phyloP scores from a whole-genome alignment of 208 protist species.

The Trypanosoma theileri region DNA sequence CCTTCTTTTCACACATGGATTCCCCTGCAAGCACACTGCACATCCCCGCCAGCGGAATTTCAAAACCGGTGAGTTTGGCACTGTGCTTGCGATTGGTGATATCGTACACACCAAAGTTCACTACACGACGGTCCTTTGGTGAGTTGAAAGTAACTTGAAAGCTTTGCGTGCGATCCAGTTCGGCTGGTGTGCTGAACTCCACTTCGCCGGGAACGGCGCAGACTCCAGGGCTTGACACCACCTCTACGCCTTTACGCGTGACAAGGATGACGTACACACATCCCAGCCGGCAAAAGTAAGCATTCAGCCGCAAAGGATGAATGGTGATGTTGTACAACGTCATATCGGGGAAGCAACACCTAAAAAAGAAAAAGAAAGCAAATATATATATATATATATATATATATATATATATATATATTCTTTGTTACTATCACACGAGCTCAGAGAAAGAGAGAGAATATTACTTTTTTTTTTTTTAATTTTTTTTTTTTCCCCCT shows the following conservation, averaged over 20 bases:
- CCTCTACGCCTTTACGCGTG: constrained; percentile 69
- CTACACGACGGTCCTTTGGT: constrained; percentile 71
- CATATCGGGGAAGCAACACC: constrained; percentile 30
- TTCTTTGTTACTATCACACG: too few relatives aligned
- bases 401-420: constrained; percentile 9
- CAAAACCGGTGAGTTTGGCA: constrained; percentile 81
- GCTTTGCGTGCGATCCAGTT: constrained; percentile 38
- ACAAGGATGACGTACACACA: constrained; percentile 72
- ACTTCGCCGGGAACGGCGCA: constrained; percentile 69
- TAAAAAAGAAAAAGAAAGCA: too few relatives aligned
- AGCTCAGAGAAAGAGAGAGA: too few relatives aligned
- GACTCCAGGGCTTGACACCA: constrained; percentile 59
- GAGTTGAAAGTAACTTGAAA: constrained; percentile 82
- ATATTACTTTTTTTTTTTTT: not conserved
- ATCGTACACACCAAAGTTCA: constrained; percentile 83
- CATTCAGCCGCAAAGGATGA: constrained; percentile 69
- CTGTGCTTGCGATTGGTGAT: constrained; percentile 78
- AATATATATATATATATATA: not conserved
- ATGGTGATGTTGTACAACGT: constrained; percentile 78
- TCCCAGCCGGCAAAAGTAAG: constrained; percentile 70
- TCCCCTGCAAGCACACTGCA: constrained; percentile 85
- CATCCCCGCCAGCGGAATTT: constrained; percentile 84
- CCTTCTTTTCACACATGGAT: constrained; percentile 86
- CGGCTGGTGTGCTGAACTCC: constrained; percentile 57
- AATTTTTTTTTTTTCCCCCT: not conserved